Percentiles rank a stretch among this genome's conserved stretches.
These are phyloP conservation scores for Lichtheimia ornata DNA, from an alignment of 371 early-diverging fungal genomes.

Conservation along the genomic window DNA sequence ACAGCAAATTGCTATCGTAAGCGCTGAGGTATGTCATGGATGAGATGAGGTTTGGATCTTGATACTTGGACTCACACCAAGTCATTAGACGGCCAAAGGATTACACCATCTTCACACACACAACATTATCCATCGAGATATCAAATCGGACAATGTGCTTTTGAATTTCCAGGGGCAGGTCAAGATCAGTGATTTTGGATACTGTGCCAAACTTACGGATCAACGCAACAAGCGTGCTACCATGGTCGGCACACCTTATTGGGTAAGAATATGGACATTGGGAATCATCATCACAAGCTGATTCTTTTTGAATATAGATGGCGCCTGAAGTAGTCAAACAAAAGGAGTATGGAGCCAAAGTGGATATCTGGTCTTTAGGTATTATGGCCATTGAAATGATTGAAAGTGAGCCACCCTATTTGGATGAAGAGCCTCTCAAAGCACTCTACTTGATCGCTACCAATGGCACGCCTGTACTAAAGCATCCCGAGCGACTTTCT, in stretches of 20 bases:
- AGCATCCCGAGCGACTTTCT: conserved; percentile 79
- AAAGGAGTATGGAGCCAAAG: conserved; percentile 86
- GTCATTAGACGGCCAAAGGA: conserved; percentile 74
- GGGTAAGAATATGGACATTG: conserved; percentile 44
- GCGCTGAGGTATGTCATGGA: conserved; percentile 67
- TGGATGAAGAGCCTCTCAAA: conserved; percentile 92
- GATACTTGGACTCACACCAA: background rate
- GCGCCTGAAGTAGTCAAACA: conserved; percentile 92
- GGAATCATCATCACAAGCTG: background rate
- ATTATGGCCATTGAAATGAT: conserved; percentile 98
- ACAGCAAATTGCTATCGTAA: conserved; percentile 88
- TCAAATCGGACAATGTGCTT: conserved; percentile 95
- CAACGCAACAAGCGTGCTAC: conserved; percentile 85
- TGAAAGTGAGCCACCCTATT: conserved; percentile 96
- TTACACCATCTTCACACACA: conserved; percentile 89
- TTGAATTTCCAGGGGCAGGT: conserved; percentile 85
- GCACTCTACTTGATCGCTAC: conserved; percentile 96
- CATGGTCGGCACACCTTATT: conserved; percentile 94
- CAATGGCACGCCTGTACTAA: conserved; percentile 93
- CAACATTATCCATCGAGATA: conserved; percentile 95
- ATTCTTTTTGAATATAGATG: conserved; percentile 50
- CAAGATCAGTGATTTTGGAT: conserved; percentile 93
- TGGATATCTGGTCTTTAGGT: conserved; percentile 93
- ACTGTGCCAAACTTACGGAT: conserved; percentile 84
- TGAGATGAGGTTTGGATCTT: background rate